Evolutionary conservation across 495 filamentous ascomycete species (phyloP), one percentile per base, ranked within the genome.

Genomic region (Trypethelium eluteriae): DNA sequence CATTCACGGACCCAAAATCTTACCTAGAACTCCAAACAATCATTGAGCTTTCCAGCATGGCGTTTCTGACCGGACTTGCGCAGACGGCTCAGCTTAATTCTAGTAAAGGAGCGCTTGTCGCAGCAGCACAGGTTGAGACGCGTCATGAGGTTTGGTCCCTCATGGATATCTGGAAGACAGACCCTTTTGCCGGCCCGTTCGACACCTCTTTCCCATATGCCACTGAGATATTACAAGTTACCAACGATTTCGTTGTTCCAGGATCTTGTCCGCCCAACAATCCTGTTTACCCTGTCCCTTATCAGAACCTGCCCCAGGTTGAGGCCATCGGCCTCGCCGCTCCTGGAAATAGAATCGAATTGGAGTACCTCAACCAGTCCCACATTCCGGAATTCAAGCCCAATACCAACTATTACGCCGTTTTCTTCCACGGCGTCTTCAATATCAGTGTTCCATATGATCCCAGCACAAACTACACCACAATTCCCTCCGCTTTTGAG

Each of bases 121-220:
- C 81, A 16, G 80, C 84, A 49, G 79, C 79, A 2, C 74, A 79
- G 63, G 77, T 75, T 5, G 82, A 84, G 71, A 67, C 80, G 2
- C 80, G 81, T 9, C 81, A 84, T 67, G 78, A 83, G 46, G 69
- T 69, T 7, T 84, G 82, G 82, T 74, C 78, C 2, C 66, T 84
- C 62, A 79, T 83, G 64, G 81, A 84, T 64, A 74, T 82, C 62
- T 84, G 80, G 81, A 73, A 78, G 16, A 64, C 66, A 1, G 75
- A 78, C 64, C 82, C 82, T 2, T 84, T 84, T 64, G 78, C 73
- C 10, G 81, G 82, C 2, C 79, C 82, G 2, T 47, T 72, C 6
- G 82, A 84, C 67, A 84, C 82, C 1, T 64, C 72, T 1, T 84
- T 83, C 70, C 82, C 82, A 0, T 84, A 83, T 68, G 80, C 82